phyloP scores from a whole-genome alignment of 2,329 filamentous ascomycete species.

The Colletotrichum sidae region DNA sequence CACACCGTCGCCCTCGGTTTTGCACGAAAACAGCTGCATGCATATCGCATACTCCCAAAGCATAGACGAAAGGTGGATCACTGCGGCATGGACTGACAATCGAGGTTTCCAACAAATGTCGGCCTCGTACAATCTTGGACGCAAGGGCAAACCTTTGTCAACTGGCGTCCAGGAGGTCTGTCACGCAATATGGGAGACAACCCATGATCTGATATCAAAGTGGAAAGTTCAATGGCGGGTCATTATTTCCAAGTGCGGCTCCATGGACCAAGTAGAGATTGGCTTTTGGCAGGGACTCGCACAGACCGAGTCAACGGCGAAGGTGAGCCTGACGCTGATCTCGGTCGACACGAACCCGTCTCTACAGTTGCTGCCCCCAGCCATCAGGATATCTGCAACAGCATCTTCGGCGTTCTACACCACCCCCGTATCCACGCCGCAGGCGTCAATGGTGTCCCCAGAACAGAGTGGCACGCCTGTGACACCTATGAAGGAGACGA shows the following conservation, averaged over 20 bases:
- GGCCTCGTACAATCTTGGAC: slow-evolving; percentile 77
- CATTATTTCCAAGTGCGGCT: slow-evolving; percentile 77
- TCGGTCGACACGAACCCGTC: slow-evolving; percentile 74
- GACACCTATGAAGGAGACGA: slow-evolving; percentile 57
- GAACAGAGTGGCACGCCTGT: slow-evolving; percentile 66
- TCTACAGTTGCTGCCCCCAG: slow-evolving; percentile 70
- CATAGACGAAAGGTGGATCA: slow-evolving; percentile 81
- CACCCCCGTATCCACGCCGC: slow-evolving; percentile 77
- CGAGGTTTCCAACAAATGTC: slow-evolving; percentile 79
- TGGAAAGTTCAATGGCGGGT: slow-evolving; percentile 82
- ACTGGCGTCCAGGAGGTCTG: slow-evolving; percentile 72
- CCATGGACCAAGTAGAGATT: slow-evolving; percentile 75
- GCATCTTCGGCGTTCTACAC: slow-evolving; percentile 61
- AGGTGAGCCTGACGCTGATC: slow-evolving; percentile 68
- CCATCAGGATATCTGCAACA: slow-evolving; percentile 59
- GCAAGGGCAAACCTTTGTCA: slow-evolving; percentile 64
- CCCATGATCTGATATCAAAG: slow-evolving; percentile 76
- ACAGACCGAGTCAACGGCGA: slow-evolving; percentile 62
- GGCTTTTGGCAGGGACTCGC: slow-evolving; percentile 68
- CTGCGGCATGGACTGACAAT: slow-evolving; percentile 84
- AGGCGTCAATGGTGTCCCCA: slow-evolving; percentile 67
- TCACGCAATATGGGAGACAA: slow-evolving; percentile 82
- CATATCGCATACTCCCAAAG: slow-evolving; percentile 85
- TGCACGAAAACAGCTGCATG: slow-evolving; percentile 83
- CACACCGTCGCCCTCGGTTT: slow-evolving; percentile 76